Conservation (phyloP, 202 grass and related monocot genomes). For the Carex arenaria region DNA sequence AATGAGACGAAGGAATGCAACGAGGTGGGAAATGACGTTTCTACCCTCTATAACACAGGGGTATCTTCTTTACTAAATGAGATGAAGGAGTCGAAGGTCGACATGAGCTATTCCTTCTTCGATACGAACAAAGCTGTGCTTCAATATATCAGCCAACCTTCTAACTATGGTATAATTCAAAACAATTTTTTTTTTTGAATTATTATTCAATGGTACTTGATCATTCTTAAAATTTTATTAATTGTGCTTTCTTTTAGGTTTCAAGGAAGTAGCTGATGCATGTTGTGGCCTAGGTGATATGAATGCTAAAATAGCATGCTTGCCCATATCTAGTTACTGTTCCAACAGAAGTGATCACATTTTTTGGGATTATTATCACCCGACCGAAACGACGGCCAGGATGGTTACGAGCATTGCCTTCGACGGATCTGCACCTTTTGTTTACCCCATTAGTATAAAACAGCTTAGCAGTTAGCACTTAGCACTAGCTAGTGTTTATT, state of each 20-base stretch:
- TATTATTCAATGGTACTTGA: not conserved
- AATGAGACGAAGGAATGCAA: slow-evolving; percentile 43
- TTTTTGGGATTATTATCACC: slow-evolving; percentile 85
- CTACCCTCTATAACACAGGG: slow-evolving; percentile 47
- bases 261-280: slow-evolving; percentile 39
- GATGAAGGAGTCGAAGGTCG: not conserved
- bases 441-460: slow-evolving; percentile 60
- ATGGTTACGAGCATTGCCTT: slow-evolving; percentile 35
- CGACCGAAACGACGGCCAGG: slow-evolving; percentile 47
- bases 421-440: slow-evolving; percentile 46
- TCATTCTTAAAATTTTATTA: not conserved
- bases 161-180: slow-evolving; percentile 21
- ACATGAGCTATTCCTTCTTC: slow-evolving; percentile 47
- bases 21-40: slow-evolving; percentile 34
- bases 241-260: slow-evolving; percentile 24
- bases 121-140: slow-evolving; percentile 38
- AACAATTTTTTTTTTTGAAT: not conserved
- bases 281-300: slow-evolving; percentile 77
- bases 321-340: slow-evolving; percentile 56
- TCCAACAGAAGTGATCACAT: slow-evolving; percentile 39
- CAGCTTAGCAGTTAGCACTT: not conserved
- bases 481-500: not conserved
- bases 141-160: slow-evolving; percentile 36
- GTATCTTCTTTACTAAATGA: slow-evolving; percentile 22
- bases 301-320: slow-evolving; percentile 65